Evolutionary conservation across 139 green algal species (phyloP).

Genomic region (Marvania coccoides): DNA sequence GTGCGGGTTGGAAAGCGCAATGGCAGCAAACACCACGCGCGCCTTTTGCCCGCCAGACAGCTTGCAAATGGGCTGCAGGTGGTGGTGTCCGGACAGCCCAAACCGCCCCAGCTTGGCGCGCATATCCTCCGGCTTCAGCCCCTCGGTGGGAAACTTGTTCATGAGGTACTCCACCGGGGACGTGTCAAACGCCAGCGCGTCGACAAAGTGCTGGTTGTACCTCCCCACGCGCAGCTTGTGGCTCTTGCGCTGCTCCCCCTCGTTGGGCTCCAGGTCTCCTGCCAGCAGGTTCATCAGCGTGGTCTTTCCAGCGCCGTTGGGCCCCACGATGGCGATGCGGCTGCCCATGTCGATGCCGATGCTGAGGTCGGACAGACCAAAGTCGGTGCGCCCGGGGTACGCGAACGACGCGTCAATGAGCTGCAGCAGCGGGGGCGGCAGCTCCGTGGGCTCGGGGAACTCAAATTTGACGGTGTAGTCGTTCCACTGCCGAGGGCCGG

Average conservation of each 20-base stretch:
- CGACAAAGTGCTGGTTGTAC: constrained; percentile 98
- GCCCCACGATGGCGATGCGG: constrained; percentile 90
- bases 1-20: constrained; percentile 80
- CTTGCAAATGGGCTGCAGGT: constrained; percentile 95
- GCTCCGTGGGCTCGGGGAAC: constrained; percentile 93
- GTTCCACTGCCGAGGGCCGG: constrained; percentile 54
- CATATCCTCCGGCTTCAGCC: constrained; percentile 85
- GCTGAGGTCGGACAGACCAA: constrained; percentile 88
- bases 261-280: constrained; percentile 83
- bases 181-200: constrained; percentile 88
- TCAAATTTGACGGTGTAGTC: constrained; percentile 87
- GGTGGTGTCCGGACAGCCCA: constrained; percentile 90
- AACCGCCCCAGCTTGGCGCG: constrained; percentile 80
- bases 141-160: constrained; percentile 49
- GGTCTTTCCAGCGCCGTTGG: constrained; percentile 87
- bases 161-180: constrained; percentile 94
- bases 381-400: constrained; percentile 91
- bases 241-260: constrained; percentile 75
- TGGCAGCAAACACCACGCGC: constrained; percentile 95
- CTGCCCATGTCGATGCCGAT: constrained; percentile 98
- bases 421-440: constrained; percentile 78
- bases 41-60: constrained; percentile 94
- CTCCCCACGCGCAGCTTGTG: constrained; percentile 94
- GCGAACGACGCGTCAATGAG: constrained; percentile 86
- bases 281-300: constrained; percentile 97